Percentiles rank a stretch among this genome's conserved stretches.
phyloP scores from a whole-genome alignment of 2,329 filamentous ascomycete genomes.

The Lachnellula willkommii region DNA sequence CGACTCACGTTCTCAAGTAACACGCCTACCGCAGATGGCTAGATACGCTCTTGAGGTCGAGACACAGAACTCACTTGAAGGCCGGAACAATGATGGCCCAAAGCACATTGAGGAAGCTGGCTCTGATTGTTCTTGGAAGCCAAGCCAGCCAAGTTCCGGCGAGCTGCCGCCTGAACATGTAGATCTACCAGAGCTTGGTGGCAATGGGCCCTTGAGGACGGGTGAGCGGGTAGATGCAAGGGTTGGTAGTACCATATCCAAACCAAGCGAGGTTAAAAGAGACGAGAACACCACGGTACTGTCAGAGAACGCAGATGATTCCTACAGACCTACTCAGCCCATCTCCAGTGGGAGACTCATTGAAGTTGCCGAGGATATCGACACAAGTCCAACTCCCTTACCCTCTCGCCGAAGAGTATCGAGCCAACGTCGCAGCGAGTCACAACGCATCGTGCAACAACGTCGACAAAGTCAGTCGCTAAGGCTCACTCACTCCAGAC shows the following conservation, averaged over 20 bases:
- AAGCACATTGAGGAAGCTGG: not conserved
- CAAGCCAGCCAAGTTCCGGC: not conserved
- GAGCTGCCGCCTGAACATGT: not conserved
- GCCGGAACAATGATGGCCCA: not conserved
- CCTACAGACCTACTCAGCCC: not conserved
- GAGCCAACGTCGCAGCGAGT: not conserved
- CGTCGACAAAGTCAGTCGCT: not conserved
- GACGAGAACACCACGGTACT: not conserved
- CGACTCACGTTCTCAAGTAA: not conserved
- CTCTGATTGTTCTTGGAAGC: not conserved
- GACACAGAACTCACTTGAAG: not conserved
- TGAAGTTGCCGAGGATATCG: conserved; percentile 3
- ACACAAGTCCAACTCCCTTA: not conserved
- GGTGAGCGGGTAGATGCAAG: no score
- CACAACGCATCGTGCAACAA: not conserved
- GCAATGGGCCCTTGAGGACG: no score
- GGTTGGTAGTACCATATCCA: no score
- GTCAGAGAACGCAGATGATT: not conserved
- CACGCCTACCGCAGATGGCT: not conserved
- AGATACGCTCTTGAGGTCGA: not conserved
- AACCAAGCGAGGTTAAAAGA: no score
- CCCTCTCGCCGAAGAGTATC: not conserved
- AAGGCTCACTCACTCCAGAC: not conserved
- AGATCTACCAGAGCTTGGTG: not conserved
- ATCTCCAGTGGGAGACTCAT: not conserved